Conservation (phyloP, 129 eudicot species). For the Saussurea involucrata region DNA sequence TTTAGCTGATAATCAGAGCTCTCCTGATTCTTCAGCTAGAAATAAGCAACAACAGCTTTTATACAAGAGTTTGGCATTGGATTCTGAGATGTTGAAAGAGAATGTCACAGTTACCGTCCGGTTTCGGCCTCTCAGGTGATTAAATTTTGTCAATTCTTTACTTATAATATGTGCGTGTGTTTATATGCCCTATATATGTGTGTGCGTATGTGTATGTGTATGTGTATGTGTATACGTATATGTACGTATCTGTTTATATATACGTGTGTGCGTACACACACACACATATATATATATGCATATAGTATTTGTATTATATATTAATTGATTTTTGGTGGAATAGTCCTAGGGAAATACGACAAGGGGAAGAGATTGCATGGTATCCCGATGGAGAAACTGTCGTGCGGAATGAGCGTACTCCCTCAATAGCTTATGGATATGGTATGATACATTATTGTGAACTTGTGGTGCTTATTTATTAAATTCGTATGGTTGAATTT, state of each 20-base stretch:
- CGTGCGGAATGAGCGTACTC: conserved; percentile 66
- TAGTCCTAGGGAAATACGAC: conserved; percentile 82
- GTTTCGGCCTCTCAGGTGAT: conserved; percentile 84
- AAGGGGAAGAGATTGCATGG: conserved; percentile 91
- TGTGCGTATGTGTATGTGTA: background rate
- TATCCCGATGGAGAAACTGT: conserved; percentile 84
- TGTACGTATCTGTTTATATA: background rate
- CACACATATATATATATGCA: background rate
- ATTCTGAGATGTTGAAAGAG: conserved; percentile 54
- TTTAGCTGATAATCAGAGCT: conserved; percentile 37
- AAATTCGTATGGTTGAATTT: background rate
- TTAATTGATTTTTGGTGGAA: conserved; percentile 7
- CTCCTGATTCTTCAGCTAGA: conserved; percentile 47
- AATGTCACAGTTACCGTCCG: conserved; percentile 86
- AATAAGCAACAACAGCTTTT: conserved; percentile 36
- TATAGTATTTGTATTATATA: conserved; percentile 1
- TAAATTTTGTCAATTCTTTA: background rate
- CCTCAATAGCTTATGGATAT: conserved; percentile 75
- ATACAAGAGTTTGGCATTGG: conserved; percentile 36
- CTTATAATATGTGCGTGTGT: background rate
- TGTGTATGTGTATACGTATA: background rate
- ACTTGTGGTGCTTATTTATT: background rate
- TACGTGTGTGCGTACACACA: background rate
- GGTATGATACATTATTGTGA: conserved; percentile 42
- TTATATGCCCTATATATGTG: background rate